These are phyloP conservation scores for Suillus luteus DNA, from an alignment of 768 basidiomycete genomes.

Conservation along the genomic window DNA sequence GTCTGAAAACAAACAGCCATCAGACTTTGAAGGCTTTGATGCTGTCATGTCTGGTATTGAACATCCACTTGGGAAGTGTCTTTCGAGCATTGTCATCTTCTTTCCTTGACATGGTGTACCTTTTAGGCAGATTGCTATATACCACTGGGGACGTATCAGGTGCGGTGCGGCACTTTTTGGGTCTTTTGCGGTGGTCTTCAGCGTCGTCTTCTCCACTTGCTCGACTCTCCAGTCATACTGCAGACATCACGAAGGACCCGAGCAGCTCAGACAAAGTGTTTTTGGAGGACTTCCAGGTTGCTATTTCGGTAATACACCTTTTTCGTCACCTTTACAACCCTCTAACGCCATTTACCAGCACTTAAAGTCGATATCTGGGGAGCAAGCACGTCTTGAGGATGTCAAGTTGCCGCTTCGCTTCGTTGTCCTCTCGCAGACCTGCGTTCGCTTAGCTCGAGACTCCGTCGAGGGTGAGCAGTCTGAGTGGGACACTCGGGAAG, in stretches of 20 bases:
- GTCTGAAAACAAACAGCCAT: constrained; percentile 54
- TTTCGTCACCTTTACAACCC: neutral
- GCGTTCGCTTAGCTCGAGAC: constrained; percentile 58
- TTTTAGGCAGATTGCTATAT: constrained; percentile 79
- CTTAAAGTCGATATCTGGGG: constrained; percentile 59
- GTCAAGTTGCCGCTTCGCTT: constrained; percentile 69
- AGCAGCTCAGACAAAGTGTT: constrained; percentile 62
- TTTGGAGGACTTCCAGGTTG: constrained; percentile 86
- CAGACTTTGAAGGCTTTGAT: constrained; percentile 50
- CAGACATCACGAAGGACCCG: constrained; percentile 33
- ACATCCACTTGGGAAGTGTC: constrained; percentile 66
- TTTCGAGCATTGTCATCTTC: constrained; percentile 8
- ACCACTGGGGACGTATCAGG: constrained; percentile 82
- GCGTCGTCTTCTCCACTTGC: constrained; percentile 20
- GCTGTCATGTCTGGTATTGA: constrained; percentile 73
- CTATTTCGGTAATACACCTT: constrained; percentile 65
- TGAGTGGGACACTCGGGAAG: constrained; percentile 68
- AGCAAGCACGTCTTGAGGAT: constrained; percentile 42
- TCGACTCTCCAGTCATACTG: constrained; percentile 20
- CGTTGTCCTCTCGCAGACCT: constrained; percentile 58
- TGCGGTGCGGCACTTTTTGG: constrained; percentile 79
- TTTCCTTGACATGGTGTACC: constrained; percentile 13
- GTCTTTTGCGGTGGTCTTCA: constrained; percentile 58
- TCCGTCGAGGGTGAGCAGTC: constrained; percentile 42
- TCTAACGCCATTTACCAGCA: constrained; percentile 51